Evolutionary conservation across 164 flowering plant species (phyloP).

Genomic region (Saururus chinensis): DNA sequence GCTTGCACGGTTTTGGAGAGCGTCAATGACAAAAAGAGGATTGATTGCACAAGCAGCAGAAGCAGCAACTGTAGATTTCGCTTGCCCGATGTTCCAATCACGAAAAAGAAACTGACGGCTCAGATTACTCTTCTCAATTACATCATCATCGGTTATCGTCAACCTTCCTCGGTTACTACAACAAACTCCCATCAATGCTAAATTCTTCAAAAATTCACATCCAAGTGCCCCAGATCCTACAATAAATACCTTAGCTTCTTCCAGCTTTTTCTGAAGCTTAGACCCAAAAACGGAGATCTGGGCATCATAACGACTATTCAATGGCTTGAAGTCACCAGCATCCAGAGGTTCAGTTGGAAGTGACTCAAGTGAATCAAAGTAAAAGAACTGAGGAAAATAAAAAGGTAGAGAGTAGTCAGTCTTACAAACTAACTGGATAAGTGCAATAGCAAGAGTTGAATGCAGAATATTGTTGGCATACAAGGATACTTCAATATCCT

Average conservation of each 20-base stretch:
- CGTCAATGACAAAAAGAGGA: constrained; percentile 48
- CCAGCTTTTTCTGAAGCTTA: constrained; percentile 72
- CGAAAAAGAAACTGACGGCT: constrained; percentile 88
- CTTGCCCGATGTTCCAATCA: constrained; percentile 94
- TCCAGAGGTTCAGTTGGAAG: constrained; percentile 59
- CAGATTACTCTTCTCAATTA: constrained; percentile 87
- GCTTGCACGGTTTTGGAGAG: constrained; percentile 72
- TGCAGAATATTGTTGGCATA: background rate
- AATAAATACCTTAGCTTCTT: constrained; percentile 57
- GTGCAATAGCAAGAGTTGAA: background rate
- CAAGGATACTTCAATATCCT: background rate
- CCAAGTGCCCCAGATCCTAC: constrained; percentile 94
- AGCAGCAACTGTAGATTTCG: constrained; percentile 89
- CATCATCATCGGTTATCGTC: constrained; percentile 85
- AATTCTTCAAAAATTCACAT: constrained; percentile 78
- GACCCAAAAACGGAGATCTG: constrained; percentile 84
- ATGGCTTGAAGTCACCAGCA: constrained; percentile 47
- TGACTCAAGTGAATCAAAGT: constrained; percentile 78
- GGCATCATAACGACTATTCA: constrained; percentile 72
- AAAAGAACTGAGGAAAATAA: constrained; percentile 48
- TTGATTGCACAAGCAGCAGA: constrained; percentile 59
- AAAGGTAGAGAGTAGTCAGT: background rate
- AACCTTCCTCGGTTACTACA: constrained; percentile 57
- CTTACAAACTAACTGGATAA: too few relatives aligned
- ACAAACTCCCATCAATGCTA: constrained; percentile 76